phyloP scores from a whole-genome alignment of 805 yeast genomes.

The Wickerhamomyces xylosicus region DNA sequence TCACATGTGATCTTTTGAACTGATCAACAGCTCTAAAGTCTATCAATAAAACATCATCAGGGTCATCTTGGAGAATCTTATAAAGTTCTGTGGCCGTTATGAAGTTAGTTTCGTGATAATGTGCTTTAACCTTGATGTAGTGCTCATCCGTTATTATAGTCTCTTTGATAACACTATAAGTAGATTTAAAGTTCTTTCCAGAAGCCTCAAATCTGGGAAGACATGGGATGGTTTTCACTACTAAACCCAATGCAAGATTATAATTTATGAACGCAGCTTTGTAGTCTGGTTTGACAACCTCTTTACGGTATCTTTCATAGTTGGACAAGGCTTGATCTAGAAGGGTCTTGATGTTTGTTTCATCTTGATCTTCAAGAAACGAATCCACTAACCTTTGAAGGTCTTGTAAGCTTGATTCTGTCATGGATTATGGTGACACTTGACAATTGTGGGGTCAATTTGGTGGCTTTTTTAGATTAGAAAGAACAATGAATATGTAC shows the following conservation, averaged over 20 bases:
- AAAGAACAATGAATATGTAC: too few species aligned
- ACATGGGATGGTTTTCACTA: slow-evolving; percentile 4
- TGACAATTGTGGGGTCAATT: too few species aligned
- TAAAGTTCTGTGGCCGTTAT: not conserved
- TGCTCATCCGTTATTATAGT: not conserved
- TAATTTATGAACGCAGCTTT: slow-evolving; percentile 12
- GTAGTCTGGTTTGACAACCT: slow-evolving; percentile 3
- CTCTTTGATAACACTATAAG: slow-evolving; percentile 1
- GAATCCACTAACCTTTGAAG: too few species aligned
- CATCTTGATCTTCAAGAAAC: too few species aligned
- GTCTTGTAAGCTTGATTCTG: too few species aligned
- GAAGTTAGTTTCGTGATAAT: not conserved
- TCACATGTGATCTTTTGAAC: slow-evolving; percentile 55
- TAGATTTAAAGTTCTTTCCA: not conserved
- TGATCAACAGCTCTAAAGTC: slow-evolving; percentile 60
- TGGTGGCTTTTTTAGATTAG: too few species aligned
- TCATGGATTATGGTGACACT: too few species aligned
- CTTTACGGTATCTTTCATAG: too few species aligned
- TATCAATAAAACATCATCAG: slow-evolving; percentile 38
- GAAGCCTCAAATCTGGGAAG: slow-evolving; percentile 1
- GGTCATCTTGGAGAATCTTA: slow-evolving; percentile 7
- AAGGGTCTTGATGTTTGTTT: too few species aligned
- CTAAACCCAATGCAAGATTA: slow-evolving; percentile 2
- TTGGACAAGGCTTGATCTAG: too few species aligned
- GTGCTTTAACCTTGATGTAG: not conserved